These are phyloP conservation scores for Ascochyta lentis DNA, from an alignment of 2,329 filamentous ascomycete species.

Conservation along the genomic window DNA sequence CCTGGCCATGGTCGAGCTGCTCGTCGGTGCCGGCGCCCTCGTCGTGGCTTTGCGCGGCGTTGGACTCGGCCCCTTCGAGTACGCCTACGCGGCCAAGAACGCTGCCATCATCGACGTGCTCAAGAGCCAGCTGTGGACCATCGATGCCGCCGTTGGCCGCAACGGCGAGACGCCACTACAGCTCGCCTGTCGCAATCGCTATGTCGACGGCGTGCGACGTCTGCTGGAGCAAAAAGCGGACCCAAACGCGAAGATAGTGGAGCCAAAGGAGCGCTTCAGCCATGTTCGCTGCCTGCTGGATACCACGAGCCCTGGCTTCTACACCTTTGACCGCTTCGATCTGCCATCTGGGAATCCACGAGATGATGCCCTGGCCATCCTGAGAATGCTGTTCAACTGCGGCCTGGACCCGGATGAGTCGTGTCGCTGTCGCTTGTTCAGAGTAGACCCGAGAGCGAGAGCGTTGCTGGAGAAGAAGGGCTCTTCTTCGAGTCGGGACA, in stretches of 20 bases:
- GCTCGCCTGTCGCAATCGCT: slow-evolving; percentile 16
- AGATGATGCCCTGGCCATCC: slow-evolving; percentile 14
- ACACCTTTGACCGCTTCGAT: slow-evolving; percentile 15
- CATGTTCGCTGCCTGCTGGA: slow-evolving; percentile 10
- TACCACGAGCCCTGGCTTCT: slow-evolving; percentile 12
- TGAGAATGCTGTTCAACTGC: slow-evolving; percentile 15
- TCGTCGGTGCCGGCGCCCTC: slow-evolving; percentile 12
- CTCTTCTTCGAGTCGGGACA: neutral
- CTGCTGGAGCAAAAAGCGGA: slow-evolving; percentile 17
- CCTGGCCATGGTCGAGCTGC: slow-evolving; percentile 14
- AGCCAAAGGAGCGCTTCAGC: slow-evolving; percentile 16
- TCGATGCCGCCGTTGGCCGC: slow-evolving; percentile 12
- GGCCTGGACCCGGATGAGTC: slow-evolving; percentile 15
- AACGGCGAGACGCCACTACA: slow-evolving; percentile 17
- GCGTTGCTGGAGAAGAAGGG: slow-evolving; percentile 16
- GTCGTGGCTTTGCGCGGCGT: slow-evolving; percentile 12
- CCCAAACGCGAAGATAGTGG: slow-evolving; percentile 8
- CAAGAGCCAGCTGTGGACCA: slow-evolving; percentile 8
- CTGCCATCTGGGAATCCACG: slow-evolving; percentile 14
- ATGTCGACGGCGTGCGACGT: slow-evolving; percentile 16
- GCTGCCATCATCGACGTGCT: slow-evolving; percentile 14
- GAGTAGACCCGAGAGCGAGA: slow-evolving; percentile 6
- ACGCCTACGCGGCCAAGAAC: slow-evolving; percentile 13
- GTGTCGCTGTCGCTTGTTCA: slow-evolving; percentile 14
- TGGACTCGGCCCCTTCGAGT: slow-evolving; percentile 12